phyloP scores from a whole-genome alignment of 2,329 filamentous ascomycete species.

The Fragosphaeria purpurea region DNA sequence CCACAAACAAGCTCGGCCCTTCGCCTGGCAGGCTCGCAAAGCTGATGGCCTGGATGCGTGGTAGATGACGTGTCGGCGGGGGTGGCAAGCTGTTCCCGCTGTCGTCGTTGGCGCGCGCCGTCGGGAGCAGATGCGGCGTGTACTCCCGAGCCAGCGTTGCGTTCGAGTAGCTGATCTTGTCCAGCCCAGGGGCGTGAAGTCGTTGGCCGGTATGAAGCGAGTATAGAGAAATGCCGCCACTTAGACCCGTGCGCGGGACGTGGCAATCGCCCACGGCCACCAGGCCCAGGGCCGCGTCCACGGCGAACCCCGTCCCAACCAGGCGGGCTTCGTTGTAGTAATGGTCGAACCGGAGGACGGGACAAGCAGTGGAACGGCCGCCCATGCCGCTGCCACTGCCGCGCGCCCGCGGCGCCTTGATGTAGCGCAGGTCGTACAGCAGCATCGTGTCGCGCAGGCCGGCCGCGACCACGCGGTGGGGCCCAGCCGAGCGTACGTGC shows the following conservation, averaged over 20 bases:
- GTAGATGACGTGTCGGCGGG: background rate
- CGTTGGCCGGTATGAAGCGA: conserved; percentile 35
- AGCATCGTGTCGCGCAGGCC: conserved; percentile 40
- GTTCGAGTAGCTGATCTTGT: background rate
- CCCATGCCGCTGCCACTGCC: background rate
- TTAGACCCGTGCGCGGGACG: conserved; percentile 24
- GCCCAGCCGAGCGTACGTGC: conserved; percentile 38
- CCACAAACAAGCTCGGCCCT: conserved; percentile 38
- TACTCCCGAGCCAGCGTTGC: background rate
- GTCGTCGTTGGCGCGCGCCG: background rate
- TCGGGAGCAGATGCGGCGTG: background rate
- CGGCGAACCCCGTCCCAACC: conserved; percentile 33
- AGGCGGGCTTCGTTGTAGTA: conserved; percentile 38
- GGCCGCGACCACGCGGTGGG: conserved; percentile 41
- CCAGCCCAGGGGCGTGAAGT: conserved; percentile 22
- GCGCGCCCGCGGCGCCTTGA: background rate
- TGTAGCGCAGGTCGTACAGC: conserved; percentile 47
- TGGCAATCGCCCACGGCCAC: conserved; percentile 43
- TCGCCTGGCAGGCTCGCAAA: conserved; percentile 38
- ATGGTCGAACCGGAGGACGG: conserved; percentile 37
- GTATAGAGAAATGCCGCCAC: conserved; percentile 38
- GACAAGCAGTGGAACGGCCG: conserved; percentile 14
- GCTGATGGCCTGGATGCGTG: conserved; percentile 28
- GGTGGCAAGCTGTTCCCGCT: background rate
- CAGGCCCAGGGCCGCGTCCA: conserved; percentile 37